Conservation (phyloP, 306 rosid genomes). For the Ochetophila trinervis region DNA sequence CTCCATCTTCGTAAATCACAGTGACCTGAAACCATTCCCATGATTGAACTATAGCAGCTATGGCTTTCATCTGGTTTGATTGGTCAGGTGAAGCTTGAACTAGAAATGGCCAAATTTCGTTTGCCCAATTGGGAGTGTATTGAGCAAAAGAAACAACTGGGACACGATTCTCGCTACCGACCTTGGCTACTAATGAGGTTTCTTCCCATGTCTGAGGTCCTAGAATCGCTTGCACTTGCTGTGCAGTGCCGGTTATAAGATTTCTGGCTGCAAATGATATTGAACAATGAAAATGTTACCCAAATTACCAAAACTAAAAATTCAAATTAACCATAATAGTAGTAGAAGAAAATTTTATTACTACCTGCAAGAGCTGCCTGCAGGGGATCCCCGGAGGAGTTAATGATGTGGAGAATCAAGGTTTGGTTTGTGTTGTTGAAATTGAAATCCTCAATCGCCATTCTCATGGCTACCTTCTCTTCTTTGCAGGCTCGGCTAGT, state of each 20-base stretch:
- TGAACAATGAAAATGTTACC: no score
- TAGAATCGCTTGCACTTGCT: slow-evolving; percentile 38
- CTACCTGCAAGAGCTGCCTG: slow-evolving; percentile 44
- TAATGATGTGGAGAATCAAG: slow-evolving; percentile 18
- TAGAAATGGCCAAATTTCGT: slow-evolving; percentile 35
- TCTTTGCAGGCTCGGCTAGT: slow-evolving; percentile 44
- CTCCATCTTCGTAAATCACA: slow-evolving; percentile 41
- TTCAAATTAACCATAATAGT: no score
- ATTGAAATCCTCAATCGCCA: slow-evolving; percentile 39
- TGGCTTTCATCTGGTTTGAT: slow-evolving; percentile 38
- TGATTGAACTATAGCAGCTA: slow-evolving; percentile 43
- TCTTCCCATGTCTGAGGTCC: slow-evolving; percentile 53
- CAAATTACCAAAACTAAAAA: no score
- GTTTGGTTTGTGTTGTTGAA: slow-evolving; percentile 17
- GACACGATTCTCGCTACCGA: slow-evolving; percentile 25
- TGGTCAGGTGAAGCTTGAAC: slow-evolving; percentile 34
- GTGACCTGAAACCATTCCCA: slow-evolving; percentile 40
- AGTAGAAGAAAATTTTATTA: no score
- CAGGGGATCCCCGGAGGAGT: slow-evolving; percentile 36
- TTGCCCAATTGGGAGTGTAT: slow-evolving; percentile 44
- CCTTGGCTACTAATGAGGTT: slow-evolving; percentile 35
- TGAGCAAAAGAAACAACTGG: slow-evolving; percentile 42
- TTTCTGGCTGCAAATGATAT: slow-evolving; percentile 37
- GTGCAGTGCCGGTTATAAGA: slow-evolving; percentile 30
- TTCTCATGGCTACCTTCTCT: slow-evolving; percentile 43